These are phyloP conservation scores for Kwoniella sp. DNA, from an alignment of 768 basidiomycete species.

Conservation along the genomic window DNA sequence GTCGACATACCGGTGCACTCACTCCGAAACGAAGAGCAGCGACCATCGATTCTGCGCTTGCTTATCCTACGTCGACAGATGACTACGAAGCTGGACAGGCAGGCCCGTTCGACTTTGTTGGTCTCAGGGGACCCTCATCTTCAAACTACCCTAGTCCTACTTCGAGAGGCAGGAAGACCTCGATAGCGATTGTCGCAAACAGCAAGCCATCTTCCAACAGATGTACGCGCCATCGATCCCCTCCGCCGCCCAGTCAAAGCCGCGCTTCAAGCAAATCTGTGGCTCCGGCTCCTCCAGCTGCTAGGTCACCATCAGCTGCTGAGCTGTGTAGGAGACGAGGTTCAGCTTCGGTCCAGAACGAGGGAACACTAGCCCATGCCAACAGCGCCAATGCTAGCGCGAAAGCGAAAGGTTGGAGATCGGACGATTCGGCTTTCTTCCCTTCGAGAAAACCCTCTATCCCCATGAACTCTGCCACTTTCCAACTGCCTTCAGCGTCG, in stretches of 20 bases:
- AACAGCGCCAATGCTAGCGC: conserved; percentile 3
- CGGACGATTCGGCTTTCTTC: conserved; percentile 26
- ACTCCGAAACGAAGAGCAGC: conserved; percentile 14
- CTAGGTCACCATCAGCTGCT: conserved; percentile 18
- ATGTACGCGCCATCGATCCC: conserved; percentile 23
- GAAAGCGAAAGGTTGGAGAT: conserved; percentile 16
- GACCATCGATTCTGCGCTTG: background rate
- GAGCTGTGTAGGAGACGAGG: conserved; percentile 21
- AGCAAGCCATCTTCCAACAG: conserved; percentile 18
- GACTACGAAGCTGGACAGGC: conserved; percentile 7
- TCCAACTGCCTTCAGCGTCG: conserved; percentile 14
- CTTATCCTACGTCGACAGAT: conserved; percentile 18
- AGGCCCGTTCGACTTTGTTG: background rate
- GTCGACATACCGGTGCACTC: background rate
- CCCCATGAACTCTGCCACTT: background rate
- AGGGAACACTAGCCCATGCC: background rate
- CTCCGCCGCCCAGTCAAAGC: conserved; percentile 14
- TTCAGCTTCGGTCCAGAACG: conserved; percentile 4
- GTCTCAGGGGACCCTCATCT: background rate
- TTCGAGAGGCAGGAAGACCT: conserved; percentile 18
- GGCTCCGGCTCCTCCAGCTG: conserved; percentile 18
- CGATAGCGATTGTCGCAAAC: conserved; percentile 14
- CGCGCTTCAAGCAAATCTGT: background rate
- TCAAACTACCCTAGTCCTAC: background rate
- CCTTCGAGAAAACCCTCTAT: conserved; percentile 14